Evolutionary conservation across 2,329 filamentous ascomycete species (phyloP), one percentile per base, ranked within the genome.

Genomic region (Exophiala calicioides): DNA sequence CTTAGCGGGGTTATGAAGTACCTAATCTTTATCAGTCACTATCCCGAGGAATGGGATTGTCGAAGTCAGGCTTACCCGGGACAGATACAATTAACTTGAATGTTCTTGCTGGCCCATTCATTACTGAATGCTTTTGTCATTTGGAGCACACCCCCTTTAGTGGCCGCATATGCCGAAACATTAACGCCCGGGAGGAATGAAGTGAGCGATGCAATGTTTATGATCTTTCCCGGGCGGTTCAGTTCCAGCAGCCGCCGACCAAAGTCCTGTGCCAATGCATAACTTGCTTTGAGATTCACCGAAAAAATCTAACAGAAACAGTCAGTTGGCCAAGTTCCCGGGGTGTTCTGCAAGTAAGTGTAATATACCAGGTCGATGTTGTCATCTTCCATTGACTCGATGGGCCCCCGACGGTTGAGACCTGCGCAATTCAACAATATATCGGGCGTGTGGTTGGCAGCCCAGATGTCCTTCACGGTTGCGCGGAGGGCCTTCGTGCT

Each of bases 1-100:
- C 95, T 95, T 90, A 95, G 95, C 47, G 95, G 89, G 9, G 89
- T 95, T 42, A 80, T 86, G 58, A 95, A 87, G 67, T 95, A 95
- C 0, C 90, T 90, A 29, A 33, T 20, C 21, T 32, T 32, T 32
- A 12, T 32, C 30, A n/a, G n/a, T 10, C 30, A 18, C 32, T 35
- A 7, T 13, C 8, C 8, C 32, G 7, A 9, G n/a, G n/a, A n/a
- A n/a, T n/a, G n/a, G n/a, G n/a, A 35, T 35, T 9, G 6, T 16
- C 16, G 7, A 13, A 8, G n/a, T 7, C 24, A 16, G 19, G 23
- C 27, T 31, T 46, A 52, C 38, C 51, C 48, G 4, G 44, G 48
- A 37, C 35, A 51, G 12, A 51, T 51, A 13, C 35, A 43, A 36
- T 51, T 54, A 26, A 95, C 89, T 1, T 79, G 88, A 52, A 95